Evolutionary conservation across 805 yeast species (phyloP).

Genomic region (Hanseniaspora guilliermondii): DNA sequence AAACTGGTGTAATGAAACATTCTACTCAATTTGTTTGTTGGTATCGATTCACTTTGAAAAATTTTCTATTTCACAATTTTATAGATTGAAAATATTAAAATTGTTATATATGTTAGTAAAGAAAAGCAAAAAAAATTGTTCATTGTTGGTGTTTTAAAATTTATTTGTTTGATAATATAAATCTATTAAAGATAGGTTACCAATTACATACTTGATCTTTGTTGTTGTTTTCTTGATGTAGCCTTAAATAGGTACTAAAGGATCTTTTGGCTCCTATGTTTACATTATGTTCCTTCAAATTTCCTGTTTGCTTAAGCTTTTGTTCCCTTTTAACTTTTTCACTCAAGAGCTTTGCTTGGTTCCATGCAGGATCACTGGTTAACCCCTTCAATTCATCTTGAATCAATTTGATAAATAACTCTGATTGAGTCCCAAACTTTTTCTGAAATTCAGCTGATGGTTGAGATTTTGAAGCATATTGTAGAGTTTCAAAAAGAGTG

Average conservation of each 20-base stretch:
- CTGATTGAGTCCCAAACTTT: constrained; percentile 5
- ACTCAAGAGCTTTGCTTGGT: constrained; percentile 22
- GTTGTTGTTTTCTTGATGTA: background rate
- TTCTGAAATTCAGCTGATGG: constrained; percentile 1
- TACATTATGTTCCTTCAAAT: too few relatives aligned
- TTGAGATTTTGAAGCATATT: constrained; percentile 5
- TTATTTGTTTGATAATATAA: background rate
- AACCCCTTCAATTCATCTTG: background rate
- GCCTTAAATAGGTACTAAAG: background rate
- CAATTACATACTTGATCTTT: constrained; percentile 8
- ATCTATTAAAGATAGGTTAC: background rate
- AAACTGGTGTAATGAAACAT: constrained; percentile 84
- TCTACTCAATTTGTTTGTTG: constrained; percentile 75
- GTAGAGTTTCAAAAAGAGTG: background rate
- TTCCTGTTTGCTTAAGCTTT: background rate
- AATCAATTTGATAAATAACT: background rate
- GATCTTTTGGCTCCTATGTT: background rate
- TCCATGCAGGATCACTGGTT: constrained; percentile 25
- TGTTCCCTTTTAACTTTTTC: constrained; percentile 13
- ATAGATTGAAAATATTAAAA: background rate
- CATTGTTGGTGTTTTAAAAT: background rate
- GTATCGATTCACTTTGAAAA: constrained; percentile 48
- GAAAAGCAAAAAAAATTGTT: too few relatives aligned
- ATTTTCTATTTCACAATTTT: background rate
- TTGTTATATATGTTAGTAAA: constrained; percentile 1